Evolutionary conservation across 306 rosid species (phyloP).

Genomic region (Rosa rugosa): DNA sequence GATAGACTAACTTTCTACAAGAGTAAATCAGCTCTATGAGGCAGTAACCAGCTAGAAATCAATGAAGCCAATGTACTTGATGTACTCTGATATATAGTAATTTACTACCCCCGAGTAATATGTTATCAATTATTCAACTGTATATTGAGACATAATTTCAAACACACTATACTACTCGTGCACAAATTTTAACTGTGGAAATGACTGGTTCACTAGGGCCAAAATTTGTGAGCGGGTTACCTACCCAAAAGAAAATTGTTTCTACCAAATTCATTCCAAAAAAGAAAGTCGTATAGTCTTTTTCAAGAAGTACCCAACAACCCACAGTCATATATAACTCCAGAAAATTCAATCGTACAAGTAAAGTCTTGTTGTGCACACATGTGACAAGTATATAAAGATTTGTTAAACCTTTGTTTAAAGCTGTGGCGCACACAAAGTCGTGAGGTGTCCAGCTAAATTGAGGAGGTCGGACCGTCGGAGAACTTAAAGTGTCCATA

Average conservation of each 20-base stretch:
- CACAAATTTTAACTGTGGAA: neutral
- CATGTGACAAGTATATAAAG: neutral
- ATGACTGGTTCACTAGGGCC: neutral
- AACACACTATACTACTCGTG: neutral
- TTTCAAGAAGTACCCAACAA: neutral
- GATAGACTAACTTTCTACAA: neutral
- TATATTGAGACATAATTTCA: neutral
- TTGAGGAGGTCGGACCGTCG: neutral
- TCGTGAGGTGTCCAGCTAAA: slow-evolving; percentile 11
- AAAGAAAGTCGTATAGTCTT: neutral
- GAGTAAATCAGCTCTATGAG: too few relatives aligned
- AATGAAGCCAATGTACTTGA: neutral
- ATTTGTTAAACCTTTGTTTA: neutral
- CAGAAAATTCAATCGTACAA: neutral
- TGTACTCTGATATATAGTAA: neutral
- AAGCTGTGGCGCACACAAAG: slow-evolving; percentile 16
- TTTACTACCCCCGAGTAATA: too few relatives aligned
- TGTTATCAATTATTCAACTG: neutral
- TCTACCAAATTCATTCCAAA: neutral
- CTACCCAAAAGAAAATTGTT: neutral
- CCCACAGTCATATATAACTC: neutral
- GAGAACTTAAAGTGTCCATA: slow-evolving; percentile 27
- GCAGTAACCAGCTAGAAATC: too few relatives aligned
- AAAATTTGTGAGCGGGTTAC: neutral
- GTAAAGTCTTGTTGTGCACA: neutral